Base-by-base conservation (phyloP, 441 rosid genomes). In the Erodium moschatum region DNA sequence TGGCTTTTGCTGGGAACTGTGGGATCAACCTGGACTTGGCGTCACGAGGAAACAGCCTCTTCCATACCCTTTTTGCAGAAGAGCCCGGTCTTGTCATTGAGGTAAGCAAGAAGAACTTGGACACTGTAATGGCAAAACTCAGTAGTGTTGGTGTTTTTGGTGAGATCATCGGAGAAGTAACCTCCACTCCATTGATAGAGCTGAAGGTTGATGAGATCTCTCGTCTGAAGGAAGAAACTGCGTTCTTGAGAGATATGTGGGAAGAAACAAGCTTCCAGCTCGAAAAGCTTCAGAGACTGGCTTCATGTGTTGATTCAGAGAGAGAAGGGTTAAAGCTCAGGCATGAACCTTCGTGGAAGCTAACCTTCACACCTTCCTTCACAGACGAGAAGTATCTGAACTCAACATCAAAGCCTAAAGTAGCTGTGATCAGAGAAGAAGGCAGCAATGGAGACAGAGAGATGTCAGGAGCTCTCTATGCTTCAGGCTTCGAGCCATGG, bases 371-470 rank as follows among this genome's bases (percentile, higher is more conserved):
- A 21, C 97, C 98, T 63, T 81, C 95, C 5, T 74, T 76, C 70
- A 86, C 96, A 10, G 90, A 89, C 70, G 80, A 79, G 4, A 87
- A 76, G 58, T 86, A 84, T 73, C 77, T 86, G 81, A 79, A 70
- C 66, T 75, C 81, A 74, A 72, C 81, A 79, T 79, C 67, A 35
- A 93, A 93, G 67, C 97, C 98, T 5, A 93, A 89, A 80, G 90
- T 93, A 50, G 98, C 96, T 56, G 86, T 93, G 62, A 82, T 93
- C 75, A 84, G 98, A 42, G 98, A 93, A 83, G 98, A 93, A 82
- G 98, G 98, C 38, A 93, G 98, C 82, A 93, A 91, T 35, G 97
- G 97, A 50, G 98, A 93, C 73, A 81, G 97, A 71, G 98, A 93
- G 79, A 93, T 93, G 98, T 85, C 98, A 1, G 98, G 90, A 62